Evolutionary conservation across 23 red algal genomes (phyloP).

Genomic region (Porphyridium purpureum): DNA sequence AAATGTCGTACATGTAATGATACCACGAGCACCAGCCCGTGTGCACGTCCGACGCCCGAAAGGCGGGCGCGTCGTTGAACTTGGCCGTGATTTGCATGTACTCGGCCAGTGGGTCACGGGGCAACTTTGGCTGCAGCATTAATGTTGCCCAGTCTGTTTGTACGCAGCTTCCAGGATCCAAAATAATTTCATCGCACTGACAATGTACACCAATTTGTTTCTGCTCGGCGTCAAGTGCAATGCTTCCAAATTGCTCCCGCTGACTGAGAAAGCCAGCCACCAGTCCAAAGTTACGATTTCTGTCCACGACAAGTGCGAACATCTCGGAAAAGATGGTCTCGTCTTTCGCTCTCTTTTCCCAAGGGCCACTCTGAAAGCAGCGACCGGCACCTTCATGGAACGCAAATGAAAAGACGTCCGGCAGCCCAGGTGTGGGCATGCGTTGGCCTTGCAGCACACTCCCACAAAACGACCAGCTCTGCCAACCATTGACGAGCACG

Average conservation of each 20-base stretch:
- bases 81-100: not conserved
- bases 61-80: not conserved
- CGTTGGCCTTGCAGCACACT: not conserved
- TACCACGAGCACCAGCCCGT: conserved; percentile 1
- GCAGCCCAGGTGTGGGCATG: not conserved
- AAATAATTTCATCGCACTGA: not conserved
- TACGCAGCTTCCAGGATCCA: not conserved
- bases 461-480: conserved; percentile 1
- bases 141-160: not conserved
- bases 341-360: not conserved
- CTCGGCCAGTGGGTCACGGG: not conserved
- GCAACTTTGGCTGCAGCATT: not conserved
- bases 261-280: not conserved
- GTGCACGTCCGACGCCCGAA: not conserved
- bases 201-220: not conserved
- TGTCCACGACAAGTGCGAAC: not conserved
- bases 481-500: not conserved
- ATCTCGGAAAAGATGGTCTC: not conserved
- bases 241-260: not conserved
- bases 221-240: not conserved
- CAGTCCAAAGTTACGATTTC: not conserved
- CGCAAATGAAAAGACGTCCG: not conserved
- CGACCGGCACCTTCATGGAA: not conserved
- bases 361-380: not conserved
- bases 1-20: not conserved